Evolutionary conservation across 225 moss, liverwort and hornwort genomes (phyloP).

Genomic region (Lunularia cruciata): DNA sequence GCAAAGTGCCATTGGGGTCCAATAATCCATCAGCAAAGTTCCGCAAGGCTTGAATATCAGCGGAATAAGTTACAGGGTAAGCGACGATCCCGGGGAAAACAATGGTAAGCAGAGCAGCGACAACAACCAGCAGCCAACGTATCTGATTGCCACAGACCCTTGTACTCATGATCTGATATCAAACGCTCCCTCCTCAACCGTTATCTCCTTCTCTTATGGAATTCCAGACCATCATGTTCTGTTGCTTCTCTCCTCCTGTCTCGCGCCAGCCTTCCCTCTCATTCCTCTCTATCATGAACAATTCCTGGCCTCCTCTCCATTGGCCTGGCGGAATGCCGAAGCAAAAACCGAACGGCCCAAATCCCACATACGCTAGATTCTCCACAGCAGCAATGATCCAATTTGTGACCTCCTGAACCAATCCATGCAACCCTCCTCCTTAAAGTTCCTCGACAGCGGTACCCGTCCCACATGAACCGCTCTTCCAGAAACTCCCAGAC

Average conservation of each 20-base stretch:
- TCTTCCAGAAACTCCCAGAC: not conserved
- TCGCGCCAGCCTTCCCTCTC: not conserved
- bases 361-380: no score
- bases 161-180: constrained; percentile 44
- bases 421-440: not conserved
- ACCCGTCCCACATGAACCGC: not conserved
- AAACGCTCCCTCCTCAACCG: constrained; percentile 23
- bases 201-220: constrained; percentile 6
- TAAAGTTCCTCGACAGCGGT: not conserved
- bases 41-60: constrained; percentile 27
- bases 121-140: constrained; percentile 19
- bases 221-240: constrained; percentile 15
- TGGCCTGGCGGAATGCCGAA: no score
- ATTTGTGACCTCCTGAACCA: not conserved
- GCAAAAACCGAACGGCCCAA: no score
- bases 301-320: no score
- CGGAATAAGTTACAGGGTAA: not conserved
- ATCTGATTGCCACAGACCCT: constrained; percentile 30
- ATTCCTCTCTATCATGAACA: not conserved
- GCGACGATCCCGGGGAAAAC: constrained; percentile 8
- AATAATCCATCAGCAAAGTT: constrained; percentile 28
- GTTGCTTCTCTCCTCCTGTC: not conserved
- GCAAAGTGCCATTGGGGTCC: constrained; percentile 17
- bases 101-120: constrained; percentile 13
- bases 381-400: not conserved